Evolutionary conservation across 331 rosid species (phyloP), one percentile per base, ranked within the genome.

Genomic region (Phaseolus coccineus): DNA sequence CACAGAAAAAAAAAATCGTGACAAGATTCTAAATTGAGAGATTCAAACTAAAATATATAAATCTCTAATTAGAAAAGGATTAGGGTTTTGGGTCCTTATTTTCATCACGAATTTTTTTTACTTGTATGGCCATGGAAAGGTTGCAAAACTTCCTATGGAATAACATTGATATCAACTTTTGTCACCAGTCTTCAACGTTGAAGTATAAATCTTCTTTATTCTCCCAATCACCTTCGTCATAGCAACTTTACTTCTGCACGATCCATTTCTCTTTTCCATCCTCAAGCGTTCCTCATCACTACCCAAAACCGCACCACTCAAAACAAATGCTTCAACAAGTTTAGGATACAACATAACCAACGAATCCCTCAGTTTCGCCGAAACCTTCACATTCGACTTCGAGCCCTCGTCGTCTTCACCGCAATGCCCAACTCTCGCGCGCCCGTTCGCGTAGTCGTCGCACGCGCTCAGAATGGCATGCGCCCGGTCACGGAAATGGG

Each of bases 371-470:
- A 72, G 55, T 5, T 53, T 42, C 65, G 0, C 4, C 14, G 77
- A 52, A 22, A 35, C 77, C 66, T 7, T 53, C 19, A 11, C 52
- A 8, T 22, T 39, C 2, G 67, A 61, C 3, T 0, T 2, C 3
- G 2, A 6, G 15, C 12, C 46, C 25, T 33, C 25, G 16, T 5
- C 6, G 5, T 0, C 1, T 2, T 31, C 39, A 4, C 9, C 31
- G 58, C 57, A 83, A 6, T 76, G 47, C 14, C 94, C 96, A 0
- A 89, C 71, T 15, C 65, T 66, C 33, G 59, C 77, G 1, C 65
- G 61, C n/a, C 87, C 89, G 2, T 56, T 84, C 37, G 30, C 77
- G 68, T 92, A 92, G 27, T 80, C 91, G 0, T 53, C 3, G 27
- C 87, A 87, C 6, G 96, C 92, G 16, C 10, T 9, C 62, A 89